Evolutionary conservation across 257 asterid genomes (phyloP).

Genomic region (Nicotiana noctiflora): DNA sequence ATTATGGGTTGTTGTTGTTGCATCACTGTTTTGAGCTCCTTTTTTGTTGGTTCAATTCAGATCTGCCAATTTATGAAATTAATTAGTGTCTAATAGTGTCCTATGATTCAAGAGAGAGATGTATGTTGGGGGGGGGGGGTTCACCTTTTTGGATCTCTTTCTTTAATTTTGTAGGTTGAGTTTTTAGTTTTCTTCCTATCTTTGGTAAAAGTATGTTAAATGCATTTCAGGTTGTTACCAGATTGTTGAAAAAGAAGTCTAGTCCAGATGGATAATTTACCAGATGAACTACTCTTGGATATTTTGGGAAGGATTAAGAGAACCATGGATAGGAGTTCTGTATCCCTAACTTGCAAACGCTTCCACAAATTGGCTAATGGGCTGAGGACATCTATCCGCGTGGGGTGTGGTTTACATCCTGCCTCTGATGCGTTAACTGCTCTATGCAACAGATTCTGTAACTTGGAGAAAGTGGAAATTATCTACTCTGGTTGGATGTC

Average conservation of each 20-base stretch:
- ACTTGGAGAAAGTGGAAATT: constrained; percentile 62
- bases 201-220: background rate
- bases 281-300: constrained; percentile 64
- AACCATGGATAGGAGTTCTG: constrained; percentile 49
- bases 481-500: constrained; percentile 90
- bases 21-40: background rate
- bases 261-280: constrained; percentile 61
- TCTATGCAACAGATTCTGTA: constrained; percentile 54
- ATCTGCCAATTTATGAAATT: background rate
- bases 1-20: no score
- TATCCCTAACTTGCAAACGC: constrained; percentile 65
- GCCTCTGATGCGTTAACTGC: constrained; percentile 50
- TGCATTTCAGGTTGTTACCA: background rate
- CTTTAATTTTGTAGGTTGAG: background rate
- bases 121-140: background rate
- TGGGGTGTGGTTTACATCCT: constrained; percentile 75
- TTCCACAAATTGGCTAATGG: constrained; percentile 48
- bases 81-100: background rate
- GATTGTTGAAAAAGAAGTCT: background rate
- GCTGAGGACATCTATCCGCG: constrained; percentile 51
- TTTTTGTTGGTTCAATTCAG: background rate
- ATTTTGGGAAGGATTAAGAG: constrained; percentile 43
- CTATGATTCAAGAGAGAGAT: background rate
- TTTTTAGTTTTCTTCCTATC: no score
- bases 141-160: no score